Base-by-base conservation (phyloP, 495 filamentous ascomycete genomes). In the Penicillium mononematosum region DNA sequence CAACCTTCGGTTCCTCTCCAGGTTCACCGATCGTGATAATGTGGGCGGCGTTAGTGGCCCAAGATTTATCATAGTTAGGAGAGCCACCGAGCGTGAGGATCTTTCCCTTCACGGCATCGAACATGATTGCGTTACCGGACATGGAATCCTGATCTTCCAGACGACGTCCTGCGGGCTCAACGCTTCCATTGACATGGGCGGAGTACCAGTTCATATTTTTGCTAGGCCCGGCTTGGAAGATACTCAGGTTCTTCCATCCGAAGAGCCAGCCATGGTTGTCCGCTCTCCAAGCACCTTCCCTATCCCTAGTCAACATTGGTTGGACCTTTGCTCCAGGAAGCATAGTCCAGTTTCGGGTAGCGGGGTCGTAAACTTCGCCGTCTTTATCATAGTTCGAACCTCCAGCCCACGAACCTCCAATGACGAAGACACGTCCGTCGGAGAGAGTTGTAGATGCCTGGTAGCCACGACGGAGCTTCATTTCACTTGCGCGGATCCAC, bases 201-300 rank as follows among this genome's bases (percentile, higher is more conserved):
- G 61, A 62, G 63, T 79, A 85, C 84, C 84, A 87, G 50, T 54
- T 39, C 63, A 58, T 66, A 19, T 27, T 52, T 14, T 48, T 56
- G 54, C 71, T 77, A 4, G 82, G 83, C 6, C 83, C 81, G 19
- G 81, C 82, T 63, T 85, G 81, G 71, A 85, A 82, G 20, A 82
- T 73, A 25, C 58, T 76, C 6, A 65, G 69, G 39, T 73, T 61
- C 61, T 81, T 85, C 78, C 82, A 85, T 1, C 68, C 81, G 53
- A 84, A 85, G 7, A 85, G 73, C 83, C 82, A 84, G n/a, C 58
- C 79, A 59, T 70, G 67, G 55, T 69, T 68, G 27, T 70, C 64
- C 24, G 50, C 53, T 24, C 64, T 56, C 58, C 66, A 68, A 10
- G 72, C 60, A 60, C 62, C 41, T 20, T 58, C 49, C 36, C 44